Percentiles rank a stretch among this genome's conserved stretches.
Evolutionary conservation across 208 protist species (phyloP).

Genomic region (Naegleria fowleri): DNA sequence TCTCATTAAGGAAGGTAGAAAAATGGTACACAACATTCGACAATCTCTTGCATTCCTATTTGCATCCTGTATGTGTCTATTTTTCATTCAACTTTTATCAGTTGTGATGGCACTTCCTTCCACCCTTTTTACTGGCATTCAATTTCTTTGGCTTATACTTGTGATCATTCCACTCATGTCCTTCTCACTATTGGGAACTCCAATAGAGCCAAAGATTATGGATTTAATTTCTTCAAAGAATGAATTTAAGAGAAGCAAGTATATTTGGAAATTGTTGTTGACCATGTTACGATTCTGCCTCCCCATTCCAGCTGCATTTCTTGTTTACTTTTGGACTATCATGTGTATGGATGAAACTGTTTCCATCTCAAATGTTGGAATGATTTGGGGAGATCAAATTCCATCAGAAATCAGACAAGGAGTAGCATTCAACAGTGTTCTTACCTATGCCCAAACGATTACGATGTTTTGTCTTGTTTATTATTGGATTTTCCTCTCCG

Average conservation of each 20-base stretch:
- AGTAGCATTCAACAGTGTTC: background rate
- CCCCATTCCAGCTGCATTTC: background rate
- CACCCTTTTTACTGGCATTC: background rate
- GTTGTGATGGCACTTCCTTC: background rate
- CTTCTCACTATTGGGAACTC: background rate
- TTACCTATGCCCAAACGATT: slow-evolving; percentile 9
- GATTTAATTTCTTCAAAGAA: background rate
- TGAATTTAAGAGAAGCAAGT: background rate
- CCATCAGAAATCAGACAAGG: background rate
- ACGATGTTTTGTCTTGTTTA: background rate
- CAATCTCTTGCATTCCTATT: background rate
- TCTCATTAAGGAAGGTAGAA: slow-evolving; percentile 22
- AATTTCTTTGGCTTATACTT: background rate
- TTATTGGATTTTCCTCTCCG: background rate
- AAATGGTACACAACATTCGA: background rate
- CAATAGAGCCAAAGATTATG: slow-evolving; percentile 14
- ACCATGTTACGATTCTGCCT: background rate
- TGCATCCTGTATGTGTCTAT: background rate
- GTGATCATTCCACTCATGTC: background rate
- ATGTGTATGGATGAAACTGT: background rate
- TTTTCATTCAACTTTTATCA: background rate
- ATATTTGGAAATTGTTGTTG: background rate
- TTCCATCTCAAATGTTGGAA: background rate
- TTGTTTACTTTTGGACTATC: slow-evolving; percentile 12
- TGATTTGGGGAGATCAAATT: slow-evolving; percentile 2